Conservation (phyloP, 176 grass and related monocot species). For the Hyparrhenia diplandra region DNA sequence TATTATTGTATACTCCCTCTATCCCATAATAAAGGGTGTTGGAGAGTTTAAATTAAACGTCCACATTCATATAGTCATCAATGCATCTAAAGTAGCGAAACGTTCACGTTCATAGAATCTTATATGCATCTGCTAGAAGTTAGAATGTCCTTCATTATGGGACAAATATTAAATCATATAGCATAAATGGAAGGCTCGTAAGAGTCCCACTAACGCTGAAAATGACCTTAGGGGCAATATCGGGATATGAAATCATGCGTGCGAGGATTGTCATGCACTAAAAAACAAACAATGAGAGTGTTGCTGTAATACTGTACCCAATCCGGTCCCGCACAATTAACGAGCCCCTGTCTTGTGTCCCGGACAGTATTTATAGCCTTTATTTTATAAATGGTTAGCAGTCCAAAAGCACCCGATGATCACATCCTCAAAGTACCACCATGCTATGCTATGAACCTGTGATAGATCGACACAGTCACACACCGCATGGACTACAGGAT, state of each 20-base stretch:
- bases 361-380: background rate
- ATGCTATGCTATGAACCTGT: too few species aligned
- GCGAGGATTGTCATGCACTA: background rate
- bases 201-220: too few species aligned
- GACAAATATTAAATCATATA: too few species aligned
- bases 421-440: background rate
- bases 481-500: background rate
- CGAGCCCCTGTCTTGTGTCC: background rate
- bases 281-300: background rate
- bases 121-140: too few species aligned
- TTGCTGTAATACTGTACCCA: background rate
- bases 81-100: too few species aligned
- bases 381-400: conserved; percentile 10
- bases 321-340: background rate
- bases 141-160: too few species aligned
- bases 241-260: background rate
- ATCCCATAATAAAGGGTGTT: too few species aligned
- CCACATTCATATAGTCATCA: too few species aligned
- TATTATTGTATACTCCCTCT: too few species aligned
- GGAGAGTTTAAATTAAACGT: too few species aligned
- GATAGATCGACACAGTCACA: background rate
- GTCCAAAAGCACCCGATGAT: conserved; percentile 15
- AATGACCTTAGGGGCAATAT: background rate
- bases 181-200: too few species aligned
- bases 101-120: too few species aligned